phyloP scores from a whole-genome alignment of 257 asterid species.

The Scutellaria minor region DNA sequence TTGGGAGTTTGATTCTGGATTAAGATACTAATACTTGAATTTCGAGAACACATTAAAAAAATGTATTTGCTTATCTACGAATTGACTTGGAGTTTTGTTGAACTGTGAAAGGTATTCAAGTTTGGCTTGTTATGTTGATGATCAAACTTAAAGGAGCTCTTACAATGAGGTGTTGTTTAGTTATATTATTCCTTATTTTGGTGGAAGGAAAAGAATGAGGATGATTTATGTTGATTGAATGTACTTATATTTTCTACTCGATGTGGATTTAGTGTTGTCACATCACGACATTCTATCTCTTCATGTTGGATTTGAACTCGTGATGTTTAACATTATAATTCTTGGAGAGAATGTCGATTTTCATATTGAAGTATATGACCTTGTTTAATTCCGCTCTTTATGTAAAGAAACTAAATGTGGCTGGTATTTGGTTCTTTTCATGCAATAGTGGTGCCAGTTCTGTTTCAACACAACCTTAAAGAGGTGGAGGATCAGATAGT shows the following conservation, averaged over 20 bases:
- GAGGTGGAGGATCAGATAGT: constrained; percentile 78
- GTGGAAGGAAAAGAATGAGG: not conserved
- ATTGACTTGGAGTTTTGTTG: no score
- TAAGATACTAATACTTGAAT: no score
- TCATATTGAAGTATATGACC: not conserved
- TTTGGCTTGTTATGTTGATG: no score
- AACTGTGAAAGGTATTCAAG: no score
- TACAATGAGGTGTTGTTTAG: constrained; percentile 6
- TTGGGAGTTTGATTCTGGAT: constrained; percentile 31
- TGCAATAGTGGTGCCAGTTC: constrained; percentile 79
- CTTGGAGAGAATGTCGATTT: not conserved
- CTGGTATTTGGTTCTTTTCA: constrained; percentile 17
- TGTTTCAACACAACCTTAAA: constrained; percentile 76
- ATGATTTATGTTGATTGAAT: not conserved
- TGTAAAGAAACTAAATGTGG: constrained; percentile 17
- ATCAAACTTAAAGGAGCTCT: constrained; percentile 7
- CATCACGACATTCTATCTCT: not conserved
- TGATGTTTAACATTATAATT: not conserved
- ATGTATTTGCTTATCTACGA: no score
- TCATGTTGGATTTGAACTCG: constrained; percentile 20
- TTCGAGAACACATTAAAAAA: no score
- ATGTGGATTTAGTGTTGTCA: not conserved
- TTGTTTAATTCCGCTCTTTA: not conserved
- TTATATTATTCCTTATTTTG: not conserved
- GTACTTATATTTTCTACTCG: not conserved